phyloP scores from a whole-genome alignment of 345 rosid genomes.

The Brassica carinata region DNA sequence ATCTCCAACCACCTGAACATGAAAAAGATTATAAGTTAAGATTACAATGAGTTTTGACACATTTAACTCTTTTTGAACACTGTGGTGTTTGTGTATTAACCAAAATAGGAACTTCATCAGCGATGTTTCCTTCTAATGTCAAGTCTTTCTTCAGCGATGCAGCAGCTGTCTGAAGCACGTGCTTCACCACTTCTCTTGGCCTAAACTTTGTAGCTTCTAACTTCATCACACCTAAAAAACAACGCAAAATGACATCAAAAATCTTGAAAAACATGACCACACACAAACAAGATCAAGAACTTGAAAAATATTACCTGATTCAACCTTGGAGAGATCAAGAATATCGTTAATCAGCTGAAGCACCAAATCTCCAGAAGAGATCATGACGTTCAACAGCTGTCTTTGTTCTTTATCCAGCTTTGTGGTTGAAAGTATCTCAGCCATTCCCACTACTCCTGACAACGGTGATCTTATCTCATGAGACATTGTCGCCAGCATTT shows the following conservation, averaged over 20 bases:
- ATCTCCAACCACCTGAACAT: constrained; percentile 85
- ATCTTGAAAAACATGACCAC: neutral
- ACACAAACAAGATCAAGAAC: no score
- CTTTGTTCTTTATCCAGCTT: constrained; percentile 77
- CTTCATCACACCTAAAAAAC: constrained; percentile 73
- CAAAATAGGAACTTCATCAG: constrained; percentile 91
- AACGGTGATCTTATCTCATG: constrained; percentile 97
- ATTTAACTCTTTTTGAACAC: neutral
- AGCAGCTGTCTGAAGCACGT: constrained; percentile 94
- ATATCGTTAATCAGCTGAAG: constrained; percentile 93
- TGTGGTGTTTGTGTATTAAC: constrained; percentile 39
- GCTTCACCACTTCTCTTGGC: constrained; percentile 92
- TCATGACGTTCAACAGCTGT: constrained; percentile 77
- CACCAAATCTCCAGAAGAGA: constrained; percentile 94
- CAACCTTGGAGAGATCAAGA: constrained; percentile 98
- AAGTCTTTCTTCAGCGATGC: constrained; percentile 83
- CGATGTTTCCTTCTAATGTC: constrained; percentile 78
- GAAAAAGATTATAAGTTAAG: neutral
- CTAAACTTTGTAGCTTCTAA: constrained; percentile 91
- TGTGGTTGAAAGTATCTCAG: constrained; percentile 86
- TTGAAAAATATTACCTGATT: constrained; percentile 58
- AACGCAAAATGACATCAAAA: neutral
- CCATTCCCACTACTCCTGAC: constrained; percentile 92
- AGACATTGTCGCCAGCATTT: constrained; percentile 97
- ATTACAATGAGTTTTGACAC: neutral